A percentile compares a stretch with the other conserved stretches of the same genome.
These are phyloP conservation scores for Cercis canadensis DNA, from an alignment of 306 rosid genomes.

Conservation along the genomic window DNA sequence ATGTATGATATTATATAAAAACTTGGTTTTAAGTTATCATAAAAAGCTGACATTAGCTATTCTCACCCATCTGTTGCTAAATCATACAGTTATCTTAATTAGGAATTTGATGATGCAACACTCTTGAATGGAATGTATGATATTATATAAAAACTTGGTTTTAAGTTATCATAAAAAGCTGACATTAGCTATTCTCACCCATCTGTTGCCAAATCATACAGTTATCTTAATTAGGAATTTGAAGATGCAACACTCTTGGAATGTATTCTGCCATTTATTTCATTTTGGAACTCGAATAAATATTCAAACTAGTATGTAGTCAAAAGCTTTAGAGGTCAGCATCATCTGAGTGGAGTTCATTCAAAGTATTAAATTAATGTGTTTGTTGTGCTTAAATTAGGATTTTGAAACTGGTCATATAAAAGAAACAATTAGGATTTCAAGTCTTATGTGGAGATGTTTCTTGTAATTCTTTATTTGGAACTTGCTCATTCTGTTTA, in stretches of 20 bases:
- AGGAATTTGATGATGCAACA: neutral
- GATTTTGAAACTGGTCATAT: too few relatives aligned
- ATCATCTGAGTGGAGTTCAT: neutral
- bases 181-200: neutral
- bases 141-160: neutral
- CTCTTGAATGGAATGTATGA: too few relatives aligned
- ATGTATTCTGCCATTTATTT: neutral
- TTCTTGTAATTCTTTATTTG: constrained; percentile 7
- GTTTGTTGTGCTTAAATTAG: neutral
- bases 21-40: neutral
- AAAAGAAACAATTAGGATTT: too few relatives aligned
- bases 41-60: neutral
- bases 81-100: neutral
- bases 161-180: neutral
- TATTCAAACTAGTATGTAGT: too few relatives aligned
- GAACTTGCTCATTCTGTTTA: constrained; percentile 2
- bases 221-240: neutral
- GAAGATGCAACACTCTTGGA: neutral
- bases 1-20: too few relatives aligned
- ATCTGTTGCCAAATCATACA: neutral
- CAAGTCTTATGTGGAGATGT: neutral
- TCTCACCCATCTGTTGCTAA: neutral
- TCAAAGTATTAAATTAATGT: neutral
- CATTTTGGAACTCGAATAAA: neutral
- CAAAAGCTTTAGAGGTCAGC: too few relatives aligned